Percentiles rank a stretch among this genome's conserved stretches.
Conservation (phyloP, 2,329 filamentous ascomycete genomes). For the Ophiocordyceps robertsii region DNA sequence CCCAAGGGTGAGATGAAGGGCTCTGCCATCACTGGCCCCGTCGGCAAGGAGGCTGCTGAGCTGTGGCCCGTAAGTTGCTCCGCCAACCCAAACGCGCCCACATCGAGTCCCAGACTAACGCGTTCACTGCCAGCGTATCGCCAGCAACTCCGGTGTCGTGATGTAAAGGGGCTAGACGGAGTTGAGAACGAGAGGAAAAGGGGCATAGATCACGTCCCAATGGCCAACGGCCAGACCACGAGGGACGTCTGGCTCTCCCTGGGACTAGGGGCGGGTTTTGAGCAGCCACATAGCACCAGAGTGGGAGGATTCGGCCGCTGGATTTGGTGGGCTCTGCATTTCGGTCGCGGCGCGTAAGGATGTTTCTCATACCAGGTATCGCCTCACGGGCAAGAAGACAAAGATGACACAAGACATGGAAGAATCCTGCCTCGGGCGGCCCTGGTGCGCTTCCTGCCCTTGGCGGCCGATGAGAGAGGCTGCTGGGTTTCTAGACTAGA, state of each 20-base stretch:
- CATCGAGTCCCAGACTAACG: constrained; percentile 15
- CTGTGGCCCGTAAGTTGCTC: constrained; percentile 76
- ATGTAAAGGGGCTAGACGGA: constrained; percentile 57
- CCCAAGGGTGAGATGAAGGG: constrained; percentile 99
- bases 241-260: neutral
- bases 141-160: constrained; percentile 98
- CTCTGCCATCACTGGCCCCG: constrained; percentile 95
- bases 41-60: constrained; percentile 99
- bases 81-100: neutral
- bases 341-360: constrained; percentile 39
- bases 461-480: too few relatives aligned
- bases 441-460: too few relatives aligned
- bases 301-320: constrained; percentile 20
- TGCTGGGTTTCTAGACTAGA: too few relatives aligned
- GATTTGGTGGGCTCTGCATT: constrained; percentile 37
- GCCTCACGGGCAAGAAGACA: constrained; percentile 29
- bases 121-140: constrained; percentile 62
- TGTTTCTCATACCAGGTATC: constrained; percentile 35
- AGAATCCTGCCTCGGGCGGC: too few relatives aligned
- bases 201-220: constrained; percentile 15
- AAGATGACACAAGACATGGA: neutral
- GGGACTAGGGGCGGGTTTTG: too few relatives aligned
- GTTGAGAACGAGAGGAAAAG: neutral
- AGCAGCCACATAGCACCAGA: neutral
- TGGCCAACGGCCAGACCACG: constrained; percentile 7